Evolutionary conservation across 2,329 filamentous ascomycete genomes (phyloP).

Genomic region (Diplodia corticola): DNA sequence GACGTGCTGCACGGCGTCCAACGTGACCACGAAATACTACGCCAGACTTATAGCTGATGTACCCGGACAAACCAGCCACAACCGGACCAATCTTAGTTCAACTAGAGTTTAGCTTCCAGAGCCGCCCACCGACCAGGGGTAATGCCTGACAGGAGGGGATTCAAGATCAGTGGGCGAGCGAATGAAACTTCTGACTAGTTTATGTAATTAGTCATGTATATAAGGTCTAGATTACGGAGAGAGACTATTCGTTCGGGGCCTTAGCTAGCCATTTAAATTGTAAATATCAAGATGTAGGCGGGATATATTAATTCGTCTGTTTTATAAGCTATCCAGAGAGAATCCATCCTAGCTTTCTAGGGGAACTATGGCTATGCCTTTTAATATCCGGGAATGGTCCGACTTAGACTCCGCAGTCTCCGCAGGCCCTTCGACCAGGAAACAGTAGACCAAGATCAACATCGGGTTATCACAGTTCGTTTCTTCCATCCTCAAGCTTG

Average conservation of each 20-base stretch:
- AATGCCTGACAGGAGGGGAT: no score
- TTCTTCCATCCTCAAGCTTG: no score
- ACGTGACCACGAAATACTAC: background rate
- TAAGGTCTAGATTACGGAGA: background rate
- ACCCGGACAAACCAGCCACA: constrained; percentile 3
- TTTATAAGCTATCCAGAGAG: constrained; percentile 9
- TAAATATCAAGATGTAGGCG: background rate
- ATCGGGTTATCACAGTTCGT: no score
- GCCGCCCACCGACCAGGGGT: background rate
- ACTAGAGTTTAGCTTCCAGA: background rate
- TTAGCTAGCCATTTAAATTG: background rate
- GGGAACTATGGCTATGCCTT: background rate
- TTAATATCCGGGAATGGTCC: background rate
- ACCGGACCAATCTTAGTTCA: background rate
- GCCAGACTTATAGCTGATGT: constrained; percentile 16
- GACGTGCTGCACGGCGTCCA: background rate
- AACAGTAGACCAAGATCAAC: no score
- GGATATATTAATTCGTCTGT: background rate
- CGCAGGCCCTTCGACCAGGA: background rate
- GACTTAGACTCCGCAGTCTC: background rate
- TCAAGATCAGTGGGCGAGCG: no score
- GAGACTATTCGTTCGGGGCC: background rate
- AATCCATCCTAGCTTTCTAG: constrained; percentile 6
- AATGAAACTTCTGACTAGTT: no score
- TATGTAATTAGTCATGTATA: no score